Evolutionary conservation across 2,329 filamentous ascomycete genomes (phyloP), one percentile per base, ranked within the genome.

Genomic region (Clarireedia sp.): DNA sequence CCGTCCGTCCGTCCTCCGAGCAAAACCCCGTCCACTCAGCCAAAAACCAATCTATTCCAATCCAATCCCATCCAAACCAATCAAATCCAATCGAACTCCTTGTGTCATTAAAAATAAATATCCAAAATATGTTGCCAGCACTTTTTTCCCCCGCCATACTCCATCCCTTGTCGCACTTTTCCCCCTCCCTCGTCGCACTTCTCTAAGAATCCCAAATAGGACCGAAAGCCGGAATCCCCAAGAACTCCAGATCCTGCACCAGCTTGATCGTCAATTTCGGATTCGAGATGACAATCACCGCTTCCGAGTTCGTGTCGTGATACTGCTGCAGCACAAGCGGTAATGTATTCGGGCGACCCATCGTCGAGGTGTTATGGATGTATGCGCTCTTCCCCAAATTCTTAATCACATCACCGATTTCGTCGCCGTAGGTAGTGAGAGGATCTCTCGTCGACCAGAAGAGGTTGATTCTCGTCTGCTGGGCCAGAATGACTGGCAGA

Each of bases 281-380:
- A 57, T 73, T 73, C 17, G 63, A 66, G 59, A 73, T 72, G 24
- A 72, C 62, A 50, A 66, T 64, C n/a, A 73, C 69, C 8, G 70
- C 71, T 58, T 73, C 71, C 0, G 70, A 70, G 3, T 62, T 60
- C 48, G 64, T 69, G 45, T 70, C 66, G 10, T 58, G 57, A 45
- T 64, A 64, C 23, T 69, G 46, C 9, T 58, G 48, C 41, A 63
- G 68, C 21, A 66, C 63, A 41, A 69, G 54, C 6, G 61, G 62
- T 19, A 71, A 64, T 59, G 72, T 65, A 54, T 71, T 64, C 2
- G 69, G 68, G 19, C 69, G 60, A 2, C 70, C 70, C 29, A 63
- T 60, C 5, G 60, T 64, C 49, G 64, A 67, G 4, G 71, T 73
- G 51, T 73, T 65, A 52, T 65, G 63, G 41, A 73, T 66, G 2